phyloP scores from a whole-genome alignment of 495 filamentous ascomycete species.

The Niebla homalea region DNA sequence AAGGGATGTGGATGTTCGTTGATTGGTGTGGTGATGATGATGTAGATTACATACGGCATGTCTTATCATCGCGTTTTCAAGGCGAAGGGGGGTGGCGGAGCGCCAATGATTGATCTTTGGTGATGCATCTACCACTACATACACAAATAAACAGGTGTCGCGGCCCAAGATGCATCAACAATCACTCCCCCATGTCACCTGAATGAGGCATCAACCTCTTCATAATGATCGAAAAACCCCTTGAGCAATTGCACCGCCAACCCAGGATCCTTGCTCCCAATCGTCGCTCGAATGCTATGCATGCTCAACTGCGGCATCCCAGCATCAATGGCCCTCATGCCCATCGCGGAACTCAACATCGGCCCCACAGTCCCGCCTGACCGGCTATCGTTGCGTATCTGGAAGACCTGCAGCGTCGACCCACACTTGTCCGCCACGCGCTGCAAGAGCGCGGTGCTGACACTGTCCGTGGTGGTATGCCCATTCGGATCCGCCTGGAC shows the following conservation, averaged over 20 bases:
- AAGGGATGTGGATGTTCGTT: no score
- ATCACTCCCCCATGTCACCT: not conserved
- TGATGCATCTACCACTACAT: no score
- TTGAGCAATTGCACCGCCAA: conserved; percentile 79
- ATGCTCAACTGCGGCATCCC: conserved; percentile 89
- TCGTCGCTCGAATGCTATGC: conserved; percentile 89
- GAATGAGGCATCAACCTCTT: conserved; percentile 80
- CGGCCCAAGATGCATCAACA: no score
- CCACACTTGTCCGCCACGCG: conserved; percentile 58
- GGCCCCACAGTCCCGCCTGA: conserved; percentile 92
- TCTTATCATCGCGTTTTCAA: no score
- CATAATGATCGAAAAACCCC: conserved; percentile 80
- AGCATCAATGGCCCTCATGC: conserved; percentile 75
- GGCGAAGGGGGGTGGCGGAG: no score
- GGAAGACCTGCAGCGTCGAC: conserved; percentile 70
- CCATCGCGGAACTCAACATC: conserved; percentile 69
- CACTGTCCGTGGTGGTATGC: conserved; percentile 82
- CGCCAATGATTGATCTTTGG: no score
- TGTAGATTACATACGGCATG: no score
- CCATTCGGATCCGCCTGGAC: conserved; percentile 80
- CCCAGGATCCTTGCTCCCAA: conserved; percentile 74
- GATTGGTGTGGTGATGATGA: no score
- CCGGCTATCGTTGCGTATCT: conserved; percentile 82
- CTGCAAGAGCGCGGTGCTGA: conserved; percentile 63
- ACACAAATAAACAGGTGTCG: no score